Evolutionary conservation across 1,284 basidiomycete species (phyloP).

Genomic region (Phenoliferia sp.): DNA sequence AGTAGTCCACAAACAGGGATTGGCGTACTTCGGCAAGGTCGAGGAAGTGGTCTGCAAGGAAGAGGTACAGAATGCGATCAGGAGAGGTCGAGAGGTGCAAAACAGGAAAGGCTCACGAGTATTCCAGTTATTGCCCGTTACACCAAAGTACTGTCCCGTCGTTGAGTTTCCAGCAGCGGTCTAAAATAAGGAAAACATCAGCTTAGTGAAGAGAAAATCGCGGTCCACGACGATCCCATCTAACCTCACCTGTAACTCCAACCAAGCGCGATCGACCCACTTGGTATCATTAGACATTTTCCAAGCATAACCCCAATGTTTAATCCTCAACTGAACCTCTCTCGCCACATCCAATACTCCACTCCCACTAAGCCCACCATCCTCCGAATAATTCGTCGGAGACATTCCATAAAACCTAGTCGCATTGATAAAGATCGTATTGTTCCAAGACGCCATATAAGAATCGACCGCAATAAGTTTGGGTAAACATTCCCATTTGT

Average conservation of each 20-base stretch:
- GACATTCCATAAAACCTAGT: slow-evolving; percentile 56
- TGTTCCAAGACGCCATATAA: slow-evolving; percentile 76
- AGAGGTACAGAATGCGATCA: slow-evolving; percentile 14
- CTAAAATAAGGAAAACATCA: slow-evolving; percentile 31
- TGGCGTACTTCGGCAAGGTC: slow-evolving; percentile 57
- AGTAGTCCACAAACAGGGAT: not conserved
- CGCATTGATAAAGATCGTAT: slow-evolving; percentile 84
- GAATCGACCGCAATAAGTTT: slow-evolving; percentile 81
- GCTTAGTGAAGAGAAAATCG: too few species aligned
- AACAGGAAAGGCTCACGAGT: slow-evolving; percentile 43
- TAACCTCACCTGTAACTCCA: slow-evolving; percentile 55
- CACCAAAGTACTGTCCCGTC: slow-evolving; percentile 58
- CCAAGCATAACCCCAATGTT: slow-evolving; percentile 88
- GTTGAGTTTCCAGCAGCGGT: slow-evolving; percentile 63
- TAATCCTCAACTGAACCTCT: slow-evolving; percentile 82
- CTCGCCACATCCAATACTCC: slow-evolving; percentile 92
- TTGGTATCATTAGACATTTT: slow-evolving; percentile 81
- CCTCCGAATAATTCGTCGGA: slow-evolving; percentile 38
- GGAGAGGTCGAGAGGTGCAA: slow-evolving; percentile 52
- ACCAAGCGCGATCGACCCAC: slow-evolving; percentile 79
- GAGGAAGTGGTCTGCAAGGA: slow-evolving; percentile 75
- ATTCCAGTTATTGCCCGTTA: slow-evolving; percentile 41
- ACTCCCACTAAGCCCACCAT: slow-evolving; percentile 48
- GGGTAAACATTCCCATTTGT: slow-evolving; percentile 83
- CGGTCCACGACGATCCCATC: not conserved